Evolutionary conservation across 805 yeast species (phyloP).

Genomic region (Schizosaccharomyces osmophilus): DNA sequence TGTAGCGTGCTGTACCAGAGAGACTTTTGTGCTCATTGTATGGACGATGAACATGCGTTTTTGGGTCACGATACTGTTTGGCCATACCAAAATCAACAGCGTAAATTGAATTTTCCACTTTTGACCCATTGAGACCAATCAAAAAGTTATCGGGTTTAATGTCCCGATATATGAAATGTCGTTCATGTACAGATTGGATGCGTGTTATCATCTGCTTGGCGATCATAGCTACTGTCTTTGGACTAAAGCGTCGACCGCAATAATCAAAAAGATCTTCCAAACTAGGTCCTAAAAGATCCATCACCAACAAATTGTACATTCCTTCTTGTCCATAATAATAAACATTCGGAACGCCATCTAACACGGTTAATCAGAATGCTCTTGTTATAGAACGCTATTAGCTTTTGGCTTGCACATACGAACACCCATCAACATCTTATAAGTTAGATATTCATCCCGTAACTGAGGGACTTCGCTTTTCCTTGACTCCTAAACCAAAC

Average conservation of each 20-base stretch:
- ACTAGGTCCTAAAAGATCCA: constrained; percentile 85
- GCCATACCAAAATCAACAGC: constrained; percentile 98
- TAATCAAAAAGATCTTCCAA: constrained; percentile 91
- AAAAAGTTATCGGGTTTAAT: constrained; percentile 93
- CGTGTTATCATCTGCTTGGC: constrained; percentile 84
- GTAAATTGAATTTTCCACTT: constrained; percentile 65
- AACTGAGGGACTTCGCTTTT: constrained; percentile 94
- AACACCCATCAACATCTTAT: constrained; percentile 59
- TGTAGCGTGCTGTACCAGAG: constrained; percentile 95
- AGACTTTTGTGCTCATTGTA: constrained; percentile 86
- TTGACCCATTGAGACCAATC: constrained; percentile 68
- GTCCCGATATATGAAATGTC: constrained; percentile 81
- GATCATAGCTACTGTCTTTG: constrained; percentile 77
- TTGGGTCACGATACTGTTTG: constrained; percentile 89
- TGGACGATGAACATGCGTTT: constrained; percentile 84
- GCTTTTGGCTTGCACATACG: constrained; percentile 6
- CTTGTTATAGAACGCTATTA: not conserved
- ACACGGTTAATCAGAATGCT: not conserved
- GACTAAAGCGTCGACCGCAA: constrained; percentile 78
- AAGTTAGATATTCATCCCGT: constrained; percentile 90
- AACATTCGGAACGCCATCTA: constrained; percentile 75
- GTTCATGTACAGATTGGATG: constrained; percentile 67
- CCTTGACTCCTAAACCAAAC: constrained; percentile 38
- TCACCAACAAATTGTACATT: constrained; percentile 77
- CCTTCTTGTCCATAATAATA: constrained; percentile 98